Conservation (phyloP, 306 rosid species). For the Begonia peltatifolia region DNA sequence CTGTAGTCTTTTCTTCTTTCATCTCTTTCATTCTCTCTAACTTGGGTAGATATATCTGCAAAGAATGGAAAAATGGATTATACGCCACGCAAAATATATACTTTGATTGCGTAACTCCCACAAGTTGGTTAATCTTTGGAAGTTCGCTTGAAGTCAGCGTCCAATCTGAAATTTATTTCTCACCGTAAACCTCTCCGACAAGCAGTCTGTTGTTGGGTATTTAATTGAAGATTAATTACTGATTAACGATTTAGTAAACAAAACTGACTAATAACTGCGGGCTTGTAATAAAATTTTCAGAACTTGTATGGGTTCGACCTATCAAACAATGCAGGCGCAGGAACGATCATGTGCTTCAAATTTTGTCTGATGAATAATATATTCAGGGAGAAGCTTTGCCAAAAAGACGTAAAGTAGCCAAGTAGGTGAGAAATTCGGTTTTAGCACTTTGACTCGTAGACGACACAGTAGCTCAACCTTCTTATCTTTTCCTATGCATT, state of each 20-base stretch:
- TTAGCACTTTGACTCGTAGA: neutral
- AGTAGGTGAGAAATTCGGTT: neutral
- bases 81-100: constrained; percentile 28
- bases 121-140: constrained; percentile 19
- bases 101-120: constrained; percentile 60
- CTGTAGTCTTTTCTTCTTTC: neutral
- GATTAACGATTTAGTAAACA: too few relatives aligned
- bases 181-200: too few relatives aligned
- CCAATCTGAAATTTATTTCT: too few relatives aligned
- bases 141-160: constrained; percentile 3
- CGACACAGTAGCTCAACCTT: neutral
- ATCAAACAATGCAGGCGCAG: too few relatives aligned
- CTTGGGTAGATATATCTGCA: constrained; percentile 40
- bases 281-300: too few relatives aligned
- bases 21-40: neutral
- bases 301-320: too few relatives aligned
- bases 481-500: too few relatives aligned
- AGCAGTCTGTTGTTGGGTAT: too few relatives aligned
- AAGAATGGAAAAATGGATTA: constrained; percentile 20
- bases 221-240: too few relatives aligned
- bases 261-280: too few relatives aligned
- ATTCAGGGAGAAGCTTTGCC: neutral
- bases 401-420: neutral
- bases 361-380: too few relatives aligned
- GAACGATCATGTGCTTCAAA: too few relatives aligned